Evolutionary conservation across 805 yeast species (phyloP), one percentile per base, ranked within the genome.

Genomic region (Lipomyces starkeyi): DNA sequence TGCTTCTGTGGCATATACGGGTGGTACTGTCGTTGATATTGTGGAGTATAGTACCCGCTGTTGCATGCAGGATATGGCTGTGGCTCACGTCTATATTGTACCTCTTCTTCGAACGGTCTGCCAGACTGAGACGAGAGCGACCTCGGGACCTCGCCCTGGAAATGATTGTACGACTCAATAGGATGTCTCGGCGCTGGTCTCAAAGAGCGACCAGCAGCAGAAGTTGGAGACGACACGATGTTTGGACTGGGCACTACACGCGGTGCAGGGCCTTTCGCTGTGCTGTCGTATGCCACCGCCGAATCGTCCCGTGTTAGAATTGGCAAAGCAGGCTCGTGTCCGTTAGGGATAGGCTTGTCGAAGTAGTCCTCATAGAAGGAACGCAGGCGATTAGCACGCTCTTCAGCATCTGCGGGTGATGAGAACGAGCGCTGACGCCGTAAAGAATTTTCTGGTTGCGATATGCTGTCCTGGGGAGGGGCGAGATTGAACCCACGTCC

Each of bases 281-380:
- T 11, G 43, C 22, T 27, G 47, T 60, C 63, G 58, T 61, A 65
- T 13, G 62, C 65, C 20, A 58, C 60, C 7, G 55, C 62, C 3
- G 62, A 61, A 32, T 65, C 65, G 52, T 61, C 68, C 29, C 29
- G 53, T 29, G 47, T 9, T 40, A n/a, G n/a, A 49, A 17, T 27
- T 35, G 32, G 56, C 22, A 22, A 47, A 29, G 58, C 32, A 8
- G 32, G 63, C n/a, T 14, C 27, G 62, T 32, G 56, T n/a, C 49
- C 37, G 34, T 4, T 22, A 22, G 56, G 63, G 32, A 52, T 32
- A 27, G 63, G 61, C 20, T 66, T 61, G 29, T 69, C 72, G 57
- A 70, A 66, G 59, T 70, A 70, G 7, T 63, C 64, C 47, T 55
- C 57, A 49, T 70, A 70, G 34, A 70, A 66, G 20, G 73, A 68